Base-by-base conservation (phyloP, 306 rosid species). In the Erythrophleum fordii region DNA sequence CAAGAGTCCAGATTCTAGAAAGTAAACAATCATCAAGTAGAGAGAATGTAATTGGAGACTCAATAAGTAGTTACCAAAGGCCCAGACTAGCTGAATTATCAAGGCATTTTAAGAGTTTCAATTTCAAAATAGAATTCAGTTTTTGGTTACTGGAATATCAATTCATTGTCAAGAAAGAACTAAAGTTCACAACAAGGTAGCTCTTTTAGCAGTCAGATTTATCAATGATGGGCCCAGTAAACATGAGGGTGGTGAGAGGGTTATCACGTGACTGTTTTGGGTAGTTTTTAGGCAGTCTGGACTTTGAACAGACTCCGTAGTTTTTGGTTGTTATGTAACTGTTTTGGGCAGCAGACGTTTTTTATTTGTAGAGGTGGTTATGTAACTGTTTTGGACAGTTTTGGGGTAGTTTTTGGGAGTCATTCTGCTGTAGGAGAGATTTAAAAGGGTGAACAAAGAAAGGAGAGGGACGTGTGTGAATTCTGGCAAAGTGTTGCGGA, bases 141-240 rank as follows among this genome's bases (percentile, higher is more conserved):
- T 69, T 76, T 45, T 14, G 10, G 67, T 22, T 25, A 79, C 49
- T 44, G 68, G 53, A 29, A 55, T 75, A 78, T 81, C 44, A 41
- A 16, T 45, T 46, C 53, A 51, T 9, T 3, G 60, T 39, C 35
- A 59, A 41, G 8, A 60, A 45, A 48, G 70, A 85, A 45, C 11
- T 41, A 56, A 22, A 64, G 60, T 44, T 28, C 23, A 61, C 28
- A 45, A 65, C 31, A 72, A n/a, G 55, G 17, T 9, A 55, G 23
- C 51, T 31, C 42, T 61, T 72, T 28, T 34, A 67, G 26, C 37
- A 6, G 2, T 67, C 35, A 23, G 73, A 10, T 69, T 28, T 31
- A 39, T 53, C 60, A 64, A 29, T 61, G 16, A 61, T 28, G 41
- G 20, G 41, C 4, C 20, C 23, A 0, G 5, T 28, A 28, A 59